Base-by-base conservation (phyloP, 2,329 filamentous ascomycete genomes). In the Phyllosticta paracitricarpa region DNA sequence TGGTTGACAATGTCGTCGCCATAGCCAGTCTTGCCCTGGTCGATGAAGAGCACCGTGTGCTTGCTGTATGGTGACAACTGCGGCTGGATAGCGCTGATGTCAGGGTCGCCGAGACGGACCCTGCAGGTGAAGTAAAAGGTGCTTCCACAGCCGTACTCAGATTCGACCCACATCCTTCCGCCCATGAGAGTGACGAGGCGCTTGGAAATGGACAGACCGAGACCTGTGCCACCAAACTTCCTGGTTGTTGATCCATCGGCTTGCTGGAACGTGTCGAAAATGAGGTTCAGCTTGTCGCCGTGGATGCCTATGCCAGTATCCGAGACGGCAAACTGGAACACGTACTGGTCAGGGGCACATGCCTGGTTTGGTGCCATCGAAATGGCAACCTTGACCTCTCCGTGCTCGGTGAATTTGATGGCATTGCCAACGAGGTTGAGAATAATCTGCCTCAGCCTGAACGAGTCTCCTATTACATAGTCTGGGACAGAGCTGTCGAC, bases 251-350 rank as follows among this genome's bases (percentile, higher is more conserved):
- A 97, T 48, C 93, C 93, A 72, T 97, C 94, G 22, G 94, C 94
- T 78, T 97, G 94, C 75, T 97, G 93, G 85, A 97, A 97, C 0
- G 93, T 97, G 76, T 97, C 94, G 76, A 99, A 97, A 71, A 99
- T 97, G 66, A 97, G 81, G 71, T 96, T 91, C 59, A 97, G 83
- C 78, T 97, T 97, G 76, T 97, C 92, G 65, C 89, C 84, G 69
- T 93, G 90, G 68, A 97, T 97, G 69, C 94, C 94, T 69, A 97
- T 99, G 67, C 94, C 94, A 40, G 94, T 97, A 73, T 97, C 94
- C 22, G 89, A 89, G 35, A 99, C 94, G 60, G 93, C 87, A 75
- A 97, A 97, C 76, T 97, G 91, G 72, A 97, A 93, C 28, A 91
- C 89, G 68, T 96, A 96, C 73, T 97, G 89, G 67, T 89, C 87